Base-by-base conservation (phyloP, 192 early-diverging fungal species). In the Backusella macrospora region DNA sequence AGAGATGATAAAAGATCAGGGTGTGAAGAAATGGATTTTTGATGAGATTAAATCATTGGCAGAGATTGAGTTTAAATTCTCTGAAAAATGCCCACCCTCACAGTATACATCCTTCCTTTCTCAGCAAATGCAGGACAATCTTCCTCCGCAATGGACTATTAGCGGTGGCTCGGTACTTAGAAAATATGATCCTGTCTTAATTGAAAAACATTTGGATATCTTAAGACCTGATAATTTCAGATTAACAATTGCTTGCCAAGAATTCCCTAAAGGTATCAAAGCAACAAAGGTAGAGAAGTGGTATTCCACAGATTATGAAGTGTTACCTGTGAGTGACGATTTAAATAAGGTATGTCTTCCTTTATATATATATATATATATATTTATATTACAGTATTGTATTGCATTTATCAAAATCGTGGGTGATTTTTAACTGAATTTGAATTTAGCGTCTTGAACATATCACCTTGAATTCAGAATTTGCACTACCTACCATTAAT, bases 281-380 rank as follows among this genome's bases (percentile, higher is more conserved):
- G 77, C 81, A 8, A 84, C 75, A 73, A 48, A 84, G 29, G 90
- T 87, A 66, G 95, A 95, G 46, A 77, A 86, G 45, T 93, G 91
- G 86, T 99, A 97, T 74, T 90, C 87, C 2, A 90, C 92, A 2
- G 89, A 93, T 55, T 97, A 96, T 77, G 81, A 84, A 14, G 81
- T 92, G 44, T 81, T 85, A 45, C 69, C 83, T 29, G 80, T 96
- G 18, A 82, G 85, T 5, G 71, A 81, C 5, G 79, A 81, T 4
- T 80, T 94, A 15, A 75, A 85, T 62, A 77, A 83, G 64, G 83
- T 85, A 72, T 48, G 70, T 18, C 9, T 85, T 34, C 16, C 10
- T 64, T 13, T 29, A 7, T 48, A 75, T 87, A n/a, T n/a, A n/a
- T n/a, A n/a, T n/a, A n/a, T n/a, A n/a, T n/a, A n/a, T n/a, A n/a